Conservation (phyloP, 1,284 basidiomycete genomes). For the Ganoderma sinense region DNA sequence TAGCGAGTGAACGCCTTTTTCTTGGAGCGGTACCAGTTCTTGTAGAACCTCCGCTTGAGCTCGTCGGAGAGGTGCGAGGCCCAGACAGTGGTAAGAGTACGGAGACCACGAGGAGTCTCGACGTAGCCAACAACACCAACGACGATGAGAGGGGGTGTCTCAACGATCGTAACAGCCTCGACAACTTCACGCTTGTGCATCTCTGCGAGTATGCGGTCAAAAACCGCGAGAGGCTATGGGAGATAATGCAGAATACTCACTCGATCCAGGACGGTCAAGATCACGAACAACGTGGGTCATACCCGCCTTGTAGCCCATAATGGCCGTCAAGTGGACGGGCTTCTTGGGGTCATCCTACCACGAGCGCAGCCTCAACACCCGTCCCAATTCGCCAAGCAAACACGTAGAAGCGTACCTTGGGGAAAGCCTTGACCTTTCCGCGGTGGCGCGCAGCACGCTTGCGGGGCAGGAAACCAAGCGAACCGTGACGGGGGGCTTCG, state of each 20-base stretch:
- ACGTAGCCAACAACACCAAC: slow-evolving; percentile 99
- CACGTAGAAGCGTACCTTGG: slow-evolving; percentile 67
- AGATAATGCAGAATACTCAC: slow-evolving; percentile 57
- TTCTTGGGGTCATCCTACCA: slow-evolving; percentile 98
- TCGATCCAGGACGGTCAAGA: slow-evolving; percentile 98
- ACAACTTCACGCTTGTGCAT: slow-evolving; percentile 99
- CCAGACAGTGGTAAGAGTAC: slow-evolving; percentile 87
- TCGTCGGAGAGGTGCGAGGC: slow-evolving; percentile 87
- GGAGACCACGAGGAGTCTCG: slow-evolving; percentile 98
- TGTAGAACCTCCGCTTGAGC: slow-evolving; percentile 99
- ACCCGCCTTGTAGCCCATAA: slow-evolving; percentile 99
- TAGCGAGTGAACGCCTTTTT: slow-evolving; percentile 99
- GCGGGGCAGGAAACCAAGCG: slow-evolving; percentile 92
- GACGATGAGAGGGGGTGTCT: slow-evolving; percentile 97
- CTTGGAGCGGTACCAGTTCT: slow-evolving; percentile 99
- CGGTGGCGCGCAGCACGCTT: slow-evolving; percentile 96
- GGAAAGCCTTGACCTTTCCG: slow-evolving; percentile 98
- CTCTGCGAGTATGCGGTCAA: slow-evolving; percentile 57
- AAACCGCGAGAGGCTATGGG: background rate
- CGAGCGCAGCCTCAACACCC: slow-evolving; percentile 3
- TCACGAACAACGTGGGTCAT: slow-evolving; percentile 99
- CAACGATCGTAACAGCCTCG: slow-evolving; percentile 95
- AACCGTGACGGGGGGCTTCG: slow-evolving; percentile 96
- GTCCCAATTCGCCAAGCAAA: no score
- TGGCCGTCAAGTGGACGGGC: slow-evolving; percentile 97